Evolutionary conservation across 2,329 filamentous ascomycete genomes (phyloP).

Genomic region (Alternaria sp.): DNA sequence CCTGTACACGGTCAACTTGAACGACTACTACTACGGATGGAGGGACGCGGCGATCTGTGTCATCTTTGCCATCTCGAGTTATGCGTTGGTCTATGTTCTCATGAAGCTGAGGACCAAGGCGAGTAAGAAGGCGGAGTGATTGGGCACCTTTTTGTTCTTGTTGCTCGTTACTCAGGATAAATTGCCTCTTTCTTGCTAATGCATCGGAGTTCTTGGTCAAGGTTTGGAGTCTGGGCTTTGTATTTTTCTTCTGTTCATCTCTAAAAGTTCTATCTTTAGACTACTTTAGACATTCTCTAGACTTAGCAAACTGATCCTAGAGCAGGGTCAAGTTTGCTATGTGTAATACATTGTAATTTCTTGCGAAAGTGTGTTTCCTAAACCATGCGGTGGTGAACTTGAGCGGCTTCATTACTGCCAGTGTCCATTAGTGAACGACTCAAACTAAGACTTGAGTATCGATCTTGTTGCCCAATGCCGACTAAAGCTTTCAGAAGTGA

Average conservation of each 20-base stretch:
- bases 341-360: neutral
- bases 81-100: conserved; percentile 55
- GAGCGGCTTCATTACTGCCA: too few relatives aligned
- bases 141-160: neutral
- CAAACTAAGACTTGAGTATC: too few relatives aligned
- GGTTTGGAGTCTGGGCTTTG: neutral
- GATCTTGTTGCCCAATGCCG: too few relatives aligned
- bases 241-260: neutral
- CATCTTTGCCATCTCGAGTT: conserved; percentile 63
- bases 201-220: neutral
- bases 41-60: conserved; percentile 67
- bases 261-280: neutral
- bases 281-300: neutral
- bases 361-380: neutral
- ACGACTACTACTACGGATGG: conserved; percentile 70
- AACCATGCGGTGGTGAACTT: neutral
- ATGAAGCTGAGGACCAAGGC: conserved; percentile 54
- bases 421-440: too few relatives aligned
- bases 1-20: conserved; percentile 64
- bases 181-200: neutral
- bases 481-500: neutral
- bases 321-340: neutral
- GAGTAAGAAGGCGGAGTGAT: conserved; percentile 48
- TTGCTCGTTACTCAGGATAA: neutral
- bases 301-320: neutral